Evolutionary conservation across 2,329 filamentous ascomycete species (phyloP), one percentile per base, ranked within the genome.

Genomic region (Pezicula rhizophila): DNA sequence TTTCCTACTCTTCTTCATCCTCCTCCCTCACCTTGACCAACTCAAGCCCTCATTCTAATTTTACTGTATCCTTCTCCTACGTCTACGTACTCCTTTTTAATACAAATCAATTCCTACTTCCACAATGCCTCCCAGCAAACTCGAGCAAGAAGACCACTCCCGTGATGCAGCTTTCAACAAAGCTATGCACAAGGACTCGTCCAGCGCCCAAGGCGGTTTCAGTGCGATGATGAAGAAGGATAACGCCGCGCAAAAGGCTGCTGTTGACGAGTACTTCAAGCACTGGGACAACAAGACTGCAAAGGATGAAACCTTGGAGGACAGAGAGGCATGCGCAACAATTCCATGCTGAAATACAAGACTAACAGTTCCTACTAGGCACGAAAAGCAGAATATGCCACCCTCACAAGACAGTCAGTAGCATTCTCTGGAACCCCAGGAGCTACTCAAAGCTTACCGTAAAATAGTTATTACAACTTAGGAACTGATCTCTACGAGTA

Each of bases 401-500:
- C 90, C 34, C 73, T 97, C 65, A 96, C 92, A 42, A 84, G 88
- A 76, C 91, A 97, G 85, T 93, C 79, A 62, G 85, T 77, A 62
- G 85, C 77, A 35, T 15, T 8, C 23, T 26, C 11, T 10, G 8
- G 18, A 31, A 46, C 11, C 33, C 15, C 12, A 14, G 4, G 18
- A 41, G 10, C 8, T 34, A 10, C 14, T 33, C n/a, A 45, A 8
- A 51, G 20, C 14, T 48, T 55, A 49, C 54, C 11, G 62, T 47
- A 57, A 17, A 59, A 47, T 58, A 89, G 86, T 69, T 96, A 96
- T 78, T 96, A 96, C 77, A 96, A 96, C 72, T 82, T 96, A 46
- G 90, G 88, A 17, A 96, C 91, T 57, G 91, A 96, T 66, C 72
- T 96, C 47, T 96, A 96, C 76, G 93, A 99, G 75, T 95, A 96